phyloP scores from a whole-genome alignment of 495 filamentous ascomycete species.

The Parachaetomium inaequale region DNA sequence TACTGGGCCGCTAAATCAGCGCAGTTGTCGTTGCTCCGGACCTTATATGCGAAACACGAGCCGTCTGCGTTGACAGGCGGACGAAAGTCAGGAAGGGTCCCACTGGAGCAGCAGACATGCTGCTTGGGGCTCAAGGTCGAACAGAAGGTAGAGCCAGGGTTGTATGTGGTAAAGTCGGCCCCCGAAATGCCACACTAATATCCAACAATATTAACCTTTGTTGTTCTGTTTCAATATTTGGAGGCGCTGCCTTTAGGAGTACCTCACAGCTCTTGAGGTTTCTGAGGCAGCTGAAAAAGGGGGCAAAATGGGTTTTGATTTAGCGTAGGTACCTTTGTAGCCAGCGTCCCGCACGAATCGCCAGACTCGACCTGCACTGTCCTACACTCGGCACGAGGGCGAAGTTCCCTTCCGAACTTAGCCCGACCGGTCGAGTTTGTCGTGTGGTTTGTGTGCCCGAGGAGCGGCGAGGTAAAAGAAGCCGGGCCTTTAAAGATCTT shows the following conservation, averaged over 20 bases:
- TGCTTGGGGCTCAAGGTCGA: slow-evolving; percentile 34
- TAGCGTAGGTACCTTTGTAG: too few species aligned
- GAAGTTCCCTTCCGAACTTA: neutral
- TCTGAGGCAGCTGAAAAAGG: too few species aligned
- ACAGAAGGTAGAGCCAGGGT: slow-evolving; percentile 36
- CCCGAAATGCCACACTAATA: slow-evolving; percentile 44
- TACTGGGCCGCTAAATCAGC: slow-evolving; percentile 26
- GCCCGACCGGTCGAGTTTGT: neutral
- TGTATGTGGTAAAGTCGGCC: slow-evolving; percentile 41
- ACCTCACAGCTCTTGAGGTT: too few species aligned
- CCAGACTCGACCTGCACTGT: slow-evolving; percentile 23
- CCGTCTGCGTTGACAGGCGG: slow-evolving; percentile 44
- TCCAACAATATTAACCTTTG: too few species aligned
- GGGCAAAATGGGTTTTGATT: too few species aligned
- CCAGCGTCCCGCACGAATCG: slow-evolving; percentile 41
- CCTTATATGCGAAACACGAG: slow-evolving; percentile 38
- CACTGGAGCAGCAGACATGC: slow-evolving; percentile 47
- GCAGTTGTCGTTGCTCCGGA: slow-evolving; percentile 38
- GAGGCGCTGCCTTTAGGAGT: too few species aligned
- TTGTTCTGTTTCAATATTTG: too few species aligned
- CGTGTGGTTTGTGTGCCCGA: neutral
- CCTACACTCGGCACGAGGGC: slow-evolving; percentile 17
- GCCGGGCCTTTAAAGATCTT: slow-evolving; percentile 22
- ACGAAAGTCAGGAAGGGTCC: slow-evolving; percentile 35
- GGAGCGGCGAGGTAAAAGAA: slow-evolving; percentile 20